These are phyloP conservation scores for Leucogyrophana mollusca DNA, from an alignment of 768 basidiomycete genomes.

Conservation along the genomic window DNA sequence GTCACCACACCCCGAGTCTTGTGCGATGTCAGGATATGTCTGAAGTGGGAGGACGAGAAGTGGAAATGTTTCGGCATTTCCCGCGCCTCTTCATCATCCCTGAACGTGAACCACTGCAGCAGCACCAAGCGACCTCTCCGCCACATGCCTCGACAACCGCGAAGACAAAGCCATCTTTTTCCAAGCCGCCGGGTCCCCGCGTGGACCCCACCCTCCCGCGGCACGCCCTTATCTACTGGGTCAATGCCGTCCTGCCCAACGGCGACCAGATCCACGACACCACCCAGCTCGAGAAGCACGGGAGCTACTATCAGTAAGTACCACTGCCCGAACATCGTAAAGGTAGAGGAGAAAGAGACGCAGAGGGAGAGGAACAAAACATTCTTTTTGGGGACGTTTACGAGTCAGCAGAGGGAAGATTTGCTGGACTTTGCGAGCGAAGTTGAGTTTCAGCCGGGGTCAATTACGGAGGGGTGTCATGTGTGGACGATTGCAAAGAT, in stretches of 20 bases:
- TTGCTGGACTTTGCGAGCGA: conserved; percentile 26
- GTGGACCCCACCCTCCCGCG: conserved; percentile 1
- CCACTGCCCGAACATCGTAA: conserved; percentile 27
- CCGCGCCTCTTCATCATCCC: too few relatives aligned
- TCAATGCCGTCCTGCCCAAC: conserved; percentile 19
- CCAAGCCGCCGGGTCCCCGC: conserved; percentile 11
- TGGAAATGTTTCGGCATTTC: too few relatives aligned
- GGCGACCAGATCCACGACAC: conserved; percentile 26
- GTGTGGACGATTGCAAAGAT: conserved; percentile 23
- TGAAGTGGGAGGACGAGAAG: too few relatives aligned
- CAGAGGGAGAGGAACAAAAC: conserved; percentile 10
- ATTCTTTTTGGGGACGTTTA: conserved; percentile 16
- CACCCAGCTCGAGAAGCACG: conserved; percentile 18
- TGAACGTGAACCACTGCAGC: too few relatives aligned
- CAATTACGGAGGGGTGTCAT: conserved; percentile 6
- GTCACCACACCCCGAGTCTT: too few relatives aligned
- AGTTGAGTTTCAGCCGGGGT: conserved; percentile 10
- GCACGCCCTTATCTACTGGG: conserved; percentile 23
- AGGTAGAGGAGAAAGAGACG: conserved; percentile 19
- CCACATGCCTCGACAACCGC: conserved; percentile 17
- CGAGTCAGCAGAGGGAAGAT: conserved; percentile 22
- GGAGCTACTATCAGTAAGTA: conserved; percentile 17
- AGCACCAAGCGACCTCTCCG: neutral
- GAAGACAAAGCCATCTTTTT: conserved; percentile 23
- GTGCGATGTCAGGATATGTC: too few relatives aligned